A percentile compares a stretch with the other conserved stretches of the same genome.
These are phyloP conservation scores for Ruellia speciosa DNA, from an alignment of 305 asterid genomes.

Conservation along the genomic window DNA sequence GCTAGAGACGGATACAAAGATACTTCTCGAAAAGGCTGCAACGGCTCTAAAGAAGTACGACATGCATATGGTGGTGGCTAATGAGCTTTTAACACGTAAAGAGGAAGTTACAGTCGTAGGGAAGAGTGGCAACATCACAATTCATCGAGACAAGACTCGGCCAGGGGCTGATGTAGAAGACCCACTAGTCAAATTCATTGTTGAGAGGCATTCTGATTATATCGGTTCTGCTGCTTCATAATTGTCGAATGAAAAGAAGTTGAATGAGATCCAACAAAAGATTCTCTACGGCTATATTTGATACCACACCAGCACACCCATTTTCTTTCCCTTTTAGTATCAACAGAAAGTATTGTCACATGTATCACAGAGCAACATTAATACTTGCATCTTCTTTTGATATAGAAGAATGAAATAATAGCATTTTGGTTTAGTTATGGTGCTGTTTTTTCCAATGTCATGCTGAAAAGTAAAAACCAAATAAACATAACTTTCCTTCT, in stretches of 20 bases:
- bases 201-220: conserved; percentile 58
- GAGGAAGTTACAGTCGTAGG: conserved; percentile 79
- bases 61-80: conserved; percentile 82
- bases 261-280: background rate
- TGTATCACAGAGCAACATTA: background rate
- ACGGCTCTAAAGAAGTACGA: conserved; percentile 65
- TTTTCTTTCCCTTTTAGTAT: background rate
- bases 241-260: conserved; percentile 4
- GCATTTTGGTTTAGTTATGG: background rate
- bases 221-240: conserved; percentile 27
- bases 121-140: conserved; percentile 40
- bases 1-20: conserved; percentile 82
- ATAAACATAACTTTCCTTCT: no score
- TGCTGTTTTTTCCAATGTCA: no score
- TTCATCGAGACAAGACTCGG: conserved; percentile 48
- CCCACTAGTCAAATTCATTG: conserved; percentile 61
- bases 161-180: conserved; percentile 60
- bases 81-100: conserved; percentile 85
- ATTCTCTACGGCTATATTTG: background rate
- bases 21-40: conserved; percentile 74
- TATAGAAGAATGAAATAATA: background rate
- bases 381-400: background rate
- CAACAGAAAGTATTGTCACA: background rate
- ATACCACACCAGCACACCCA: no score
- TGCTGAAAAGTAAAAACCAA: no score